Evolutionary conservation across 2,329 filamentous ascomycete genomes (phyloP), one percentile per base, ranked within the genome.

Genomic region (Colletotrichum trifolii): DNA sequence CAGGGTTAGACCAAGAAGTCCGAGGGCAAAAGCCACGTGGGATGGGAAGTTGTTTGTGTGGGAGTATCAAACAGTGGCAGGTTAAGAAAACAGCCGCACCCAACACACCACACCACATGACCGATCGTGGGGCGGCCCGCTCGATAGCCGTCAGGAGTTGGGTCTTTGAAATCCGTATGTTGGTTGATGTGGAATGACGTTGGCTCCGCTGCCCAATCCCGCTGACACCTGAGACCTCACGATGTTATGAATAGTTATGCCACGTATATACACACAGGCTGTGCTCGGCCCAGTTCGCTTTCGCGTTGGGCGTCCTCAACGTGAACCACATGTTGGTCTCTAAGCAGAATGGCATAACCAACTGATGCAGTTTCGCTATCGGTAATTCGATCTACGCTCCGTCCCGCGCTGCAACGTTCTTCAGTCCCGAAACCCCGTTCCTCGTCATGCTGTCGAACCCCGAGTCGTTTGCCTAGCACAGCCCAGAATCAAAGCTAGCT

Each of bases 341-440:
- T 1, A 5, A 25, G 25, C 25, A 25, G 25, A 25, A 25, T 25
- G 25, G 25, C 25, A 25, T 25, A 25, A 25, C 1, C 1, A 1
- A 25, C 25, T 33, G 34, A 36, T 34, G 13, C 39, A 61, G 38
- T 62, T 17, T 56, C 52, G 42, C 46, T 52, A 53, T 53, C 56
- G 56, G 56, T 54, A 60, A 64, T 55, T 50, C 47, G 39, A 52
- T 52, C 38, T 25, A 45, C 46, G 8, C 35, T 15, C 40, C 39
- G 45, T 39, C 46, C 57, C 46, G 52, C 17, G 46, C 35, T 50
- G 45, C 17, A 40, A 49, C 17, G 34, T 38, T 61, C 34, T 8
- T 11, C 15, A 40, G 55, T 45, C 15, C 42, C 52, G 52, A 53
- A 12, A 33, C 12, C 25, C 58, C 50, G 50, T 13, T 17, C 46